Evolutionary conservation across 257 asterid species (phyloP), one percentile per base, ranked within the genome.

Genomic region (Nicotiana paniculata): DNA sequence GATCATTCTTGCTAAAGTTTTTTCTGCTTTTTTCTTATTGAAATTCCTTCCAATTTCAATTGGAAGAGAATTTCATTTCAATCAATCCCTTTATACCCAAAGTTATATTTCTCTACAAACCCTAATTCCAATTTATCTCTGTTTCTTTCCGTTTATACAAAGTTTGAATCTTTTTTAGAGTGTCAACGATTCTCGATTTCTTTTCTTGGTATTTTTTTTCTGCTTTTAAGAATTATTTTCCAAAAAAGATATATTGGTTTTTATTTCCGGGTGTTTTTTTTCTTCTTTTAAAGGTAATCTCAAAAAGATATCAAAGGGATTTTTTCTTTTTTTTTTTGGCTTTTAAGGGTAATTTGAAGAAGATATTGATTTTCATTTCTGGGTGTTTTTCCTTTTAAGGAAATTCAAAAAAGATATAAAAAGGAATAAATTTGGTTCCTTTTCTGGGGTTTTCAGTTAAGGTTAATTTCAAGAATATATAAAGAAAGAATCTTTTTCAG

Each of bases 31-130:
- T 74, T 26, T 16, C 62, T 24, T 18, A 24, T 24, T 74, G 79
- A 30, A 48, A 48, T 74, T 74, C 79, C 79, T 74, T 74, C 79
- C 79, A 48, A 46, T 46, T 74, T 37, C 4, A 21, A 48, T 74
- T 74, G 79, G 79, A 48, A 74, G 79, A 74, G 79, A 74, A 48
- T 74, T 74, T 74, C 79, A 48, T 74, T 74, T 74, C 62, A 24
- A 74, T 74, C 58, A 69, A 39, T 4, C 8, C 15, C 37, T 17
- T 4, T 37, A 18, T 69, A 43, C n/a, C 39, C 8, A 48, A 33
- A 43, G 0, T 21, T 43, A 5, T 70, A 17, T 72, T 72, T 72
- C 13, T 3, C 61, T 24, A 12, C 79, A 72, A 72, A 72, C 79
- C 79, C 43, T 48, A 13, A 3, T 48, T 74, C 28, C 58, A 70